phyloP scores from a whole-genome alignment of 2,329 filamentous ascomycete genomes.

The Daldinia sp. region DNA sequence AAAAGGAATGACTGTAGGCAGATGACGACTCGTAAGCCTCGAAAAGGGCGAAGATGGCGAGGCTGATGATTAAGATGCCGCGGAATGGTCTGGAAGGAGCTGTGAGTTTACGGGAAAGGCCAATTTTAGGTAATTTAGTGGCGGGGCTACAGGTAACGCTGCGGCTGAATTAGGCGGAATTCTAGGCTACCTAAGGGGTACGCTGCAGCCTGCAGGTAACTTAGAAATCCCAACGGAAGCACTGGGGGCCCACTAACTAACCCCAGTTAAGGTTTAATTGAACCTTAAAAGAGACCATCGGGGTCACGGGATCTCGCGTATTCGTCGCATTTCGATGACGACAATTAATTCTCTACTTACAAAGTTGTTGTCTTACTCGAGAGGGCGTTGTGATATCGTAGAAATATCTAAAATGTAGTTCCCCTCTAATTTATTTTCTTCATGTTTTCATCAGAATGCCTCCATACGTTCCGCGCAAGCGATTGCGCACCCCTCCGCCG shows the following conservation, averaged over 20 bases:
- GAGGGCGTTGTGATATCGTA: background rate
- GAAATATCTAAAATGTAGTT: background rate
- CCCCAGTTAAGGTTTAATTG: conserved; percentile 25
- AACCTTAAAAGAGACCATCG: background rate
- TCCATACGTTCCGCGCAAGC: conserved; percentile 73
- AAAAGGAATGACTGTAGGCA: conserved; percentile 30
- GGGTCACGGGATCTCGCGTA: conserved; percentile 45
- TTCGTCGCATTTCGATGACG: conserved; percentile 39
- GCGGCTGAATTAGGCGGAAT: conserved; percentile 28
- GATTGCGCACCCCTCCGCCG: conserved; percentile 60
- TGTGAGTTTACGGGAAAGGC: background rate
- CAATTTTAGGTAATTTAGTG: conserved; percentile 12
- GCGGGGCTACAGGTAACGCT: conserved; percentile 23
- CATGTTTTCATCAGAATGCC: conserved; percentile 62
- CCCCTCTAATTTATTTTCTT: background rate
- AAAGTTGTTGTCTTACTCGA: background rate
- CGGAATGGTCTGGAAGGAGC: conserved; percentile 41
- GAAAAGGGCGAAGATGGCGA: conserved; percentile 38
- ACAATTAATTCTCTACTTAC: conserved; percentile 19
- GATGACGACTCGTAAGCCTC: conserved; percentile 40
- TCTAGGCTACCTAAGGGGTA: background rate
- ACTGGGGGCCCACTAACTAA: background rate
- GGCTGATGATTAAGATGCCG: conserved; percentile 37
- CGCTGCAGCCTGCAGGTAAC: too few species aligned
- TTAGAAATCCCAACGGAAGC: background rate